Evolutionary conservation across 2,329 filamentous ascomycete genomes (phyloP), one percentile per base, ranked within the genome.

Genomic region (Trichoderma sp.): DNA sequence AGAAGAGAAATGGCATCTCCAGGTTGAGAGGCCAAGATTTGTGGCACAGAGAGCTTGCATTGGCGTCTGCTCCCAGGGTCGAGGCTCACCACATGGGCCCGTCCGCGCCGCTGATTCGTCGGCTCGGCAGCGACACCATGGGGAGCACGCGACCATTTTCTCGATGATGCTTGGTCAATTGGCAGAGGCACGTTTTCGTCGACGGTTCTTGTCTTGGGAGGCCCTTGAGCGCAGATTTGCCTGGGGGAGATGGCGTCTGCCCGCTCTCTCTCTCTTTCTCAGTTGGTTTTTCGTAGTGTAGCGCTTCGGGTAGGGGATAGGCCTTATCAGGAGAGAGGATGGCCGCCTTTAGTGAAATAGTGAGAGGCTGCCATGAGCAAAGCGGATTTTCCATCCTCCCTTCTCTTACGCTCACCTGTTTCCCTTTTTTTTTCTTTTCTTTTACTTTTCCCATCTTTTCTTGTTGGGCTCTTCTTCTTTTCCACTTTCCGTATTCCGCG

Each of bases 121-220:
- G 33, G 53, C 3, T 2, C 35, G 19, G 16, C 24, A 40, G 29
- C 62, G 67, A 40, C 66, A 72, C 71, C 74, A 70, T 70, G 71
- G 71, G 72, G 76, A 81, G 79, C 79, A 81, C 79, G 79, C 79
- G 79, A 81, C 79, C 78, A 79, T 77, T 79, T 80, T 75, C 79
- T 81, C 75, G 77, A 81, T 80, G 78, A 78, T 81, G 79, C 79
- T 81, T 81, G 79, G 79, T 80, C 79, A 77, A 80, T 77, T 68
- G 71, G 55, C n/a, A 59, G 53, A 68, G 27, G 62, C 64, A 56
- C 62, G 62, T 63, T 70, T 60, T 61, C 49, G 24, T 64, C 29
- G 33, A 40, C 60, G 11, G 3, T 35, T 31, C 10, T n/a, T 33
- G 40, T 14, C 19, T 19, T 43, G 40, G 37, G 35, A 29, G 16